phyloP scores from a whole-genome alignment of 805 yeast species.

The Diddensiella caesifluorescens region DNA sequence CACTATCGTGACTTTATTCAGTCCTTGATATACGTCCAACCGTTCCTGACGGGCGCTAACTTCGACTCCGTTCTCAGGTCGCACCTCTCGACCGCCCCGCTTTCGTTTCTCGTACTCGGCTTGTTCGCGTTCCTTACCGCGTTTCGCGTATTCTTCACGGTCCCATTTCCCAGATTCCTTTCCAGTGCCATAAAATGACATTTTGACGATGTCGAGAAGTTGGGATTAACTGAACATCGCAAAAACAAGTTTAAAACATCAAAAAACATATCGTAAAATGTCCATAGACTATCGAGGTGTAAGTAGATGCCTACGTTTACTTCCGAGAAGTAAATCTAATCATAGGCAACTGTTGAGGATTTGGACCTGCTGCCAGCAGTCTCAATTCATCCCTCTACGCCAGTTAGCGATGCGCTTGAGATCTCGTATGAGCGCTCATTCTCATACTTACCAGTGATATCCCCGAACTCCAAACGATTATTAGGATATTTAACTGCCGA shows the following conservation, averaged over 20 bases:
- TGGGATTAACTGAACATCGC: neutral
- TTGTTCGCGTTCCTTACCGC: slow-evolving; percentile 13
- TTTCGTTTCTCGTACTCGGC: slow-evolving; percentile 13
- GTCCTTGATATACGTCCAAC: slow-evolving; percentile 28
- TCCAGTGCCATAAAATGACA: slow-evolving; percentile 11
- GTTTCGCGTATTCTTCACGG: slow-evolving; percentile 11
- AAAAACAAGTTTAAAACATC: neutral
- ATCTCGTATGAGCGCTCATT: slow-evolving; percentile 52
- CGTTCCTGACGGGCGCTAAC: slow-evolving; percentile 25
- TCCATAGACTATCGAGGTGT: slow-evolving; percentile 27
- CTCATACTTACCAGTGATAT: slow-evolving; percentile 51
- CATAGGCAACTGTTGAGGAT: slow-evolving; percentile 51
- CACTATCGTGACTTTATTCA: slow-evolving; percentile 33
- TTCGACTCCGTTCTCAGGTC: slow-evolving; percentile 21
- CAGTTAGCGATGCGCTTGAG: slow-evolving; percentile 46
- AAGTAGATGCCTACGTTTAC: slow-evolving; percentile 11
- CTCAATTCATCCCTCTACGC: slow-evolving; percentile 45
- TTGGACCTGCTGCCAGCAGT: slow-evolving; percentile 54
- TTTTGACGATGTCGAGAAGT: neutral
- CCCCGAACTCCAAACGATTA: slow-evolving; percentile 40
- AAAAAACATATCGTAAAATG: neutral
- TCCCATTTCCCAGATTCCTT: slow-evolving; percentile 17
- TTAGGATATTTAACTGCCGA: slow-evolving; percentile 46
- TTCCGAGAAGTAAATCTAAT: too few relatives aligned
- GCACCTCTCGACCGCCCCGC: slow-evolving; percentile 11